A percentile compares a stretch with the other conserved stretches of the same genome.
Evolutionary conservation across 257 asterid species (phyloP).

Genomic region (Nicotiana otophora): DNA sequence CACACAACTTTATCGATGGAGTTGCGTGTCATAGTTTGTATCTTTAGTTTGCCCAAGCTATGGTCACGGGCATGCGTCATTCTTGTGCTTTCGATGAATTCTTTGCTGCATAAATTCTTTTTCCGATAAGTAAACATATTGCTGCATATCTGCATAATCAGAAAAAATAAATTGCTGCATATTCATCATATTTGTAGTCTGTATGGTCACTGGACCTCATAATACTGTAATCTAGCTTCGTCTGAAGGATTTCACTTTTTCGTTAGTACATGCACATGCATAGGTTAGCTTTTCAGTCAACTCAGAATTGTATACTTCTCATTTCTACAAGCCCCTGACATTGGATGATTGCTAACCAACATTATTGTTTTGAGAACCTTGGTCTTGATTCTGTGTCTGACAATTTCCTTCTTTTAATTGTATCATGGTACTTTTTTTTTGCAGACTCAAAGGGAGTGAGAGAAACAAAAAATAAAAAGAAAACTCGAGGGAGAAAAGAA

Average conservation of each 20-base stretch:
- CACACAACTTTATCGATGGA: neutral
- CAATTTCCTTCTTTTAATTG: neutral
- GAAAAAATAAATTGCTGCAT: neutral
- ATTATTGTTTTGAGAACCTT: neutral
- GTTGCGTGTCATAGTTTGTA: neutral
- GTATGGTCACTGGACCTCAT: neutral
- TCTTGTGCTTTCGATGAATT: neutral
- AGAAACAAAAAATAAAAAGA: slow-evolving; percentile 34
- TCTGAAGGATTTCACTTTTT: neutral
- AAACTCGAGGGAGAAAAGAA: slow-evolving; percentile 33
- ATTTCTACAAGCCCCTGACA: neutral
- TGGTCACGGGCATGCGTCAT: neutral
- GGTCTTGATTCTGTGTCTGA: neutral
- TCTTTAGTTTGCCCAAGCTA: neutral
- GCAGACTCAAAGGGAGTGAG: slow-evolving; percentile 35
- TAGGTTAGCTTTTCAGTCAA: neutral
- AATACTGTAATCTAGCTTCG: neutral
- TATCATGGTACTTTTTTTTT: slow-evolving; percentile 9
- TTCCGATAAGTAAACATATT: neutral
- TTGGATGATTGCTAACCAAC: neutral
- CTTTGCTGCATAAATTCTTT: neutral
- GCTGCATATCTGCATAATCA: neutral
- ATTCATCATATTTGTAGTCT: neutral
- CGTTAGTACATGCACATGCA: neutral
- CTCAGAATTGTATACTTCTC: neutral